Evolutionary conservation across 2,329 filamentous ascomycete species (phyloP), one percentile per base, ranked within the genome.

Genomic region (Alternaria triticimaculans): DNA sequence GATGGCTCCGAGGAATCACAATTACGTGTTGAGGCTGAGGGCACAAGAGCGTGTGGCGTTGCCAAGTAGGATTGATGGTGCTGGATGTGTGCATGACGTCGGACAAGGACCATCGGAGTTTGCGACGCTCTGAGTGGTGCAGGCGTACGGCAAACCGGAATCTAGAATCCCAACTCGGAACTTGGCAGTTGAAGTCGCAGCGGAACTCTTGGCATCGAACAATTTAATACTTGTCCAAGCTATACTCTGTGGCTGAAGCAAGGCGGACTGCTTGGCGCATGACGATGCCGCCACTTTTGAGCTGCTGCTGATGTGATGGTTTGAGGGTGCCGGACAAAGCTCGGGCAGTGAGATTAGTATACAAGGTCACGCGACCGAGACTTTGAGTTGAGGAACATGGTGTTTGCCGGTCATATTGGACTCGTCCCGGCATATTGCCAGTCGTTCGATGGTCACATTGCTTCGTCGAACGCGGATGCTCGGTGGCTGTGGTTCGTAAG

Each of bases 61-160:
- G 60, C 59, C 64, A 57, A 63, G 64, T 55, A 50, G 14, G 37
- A 15, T 20, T 60, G 53, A 54, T 50, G 65, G 55, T 56, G 37
- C 46, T 65, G 54, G n/a, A 55, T 37, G 33, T 33, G 55, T 6
- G 49, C 55, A 68, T 73, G 71, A 73, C 71, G 71, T 70, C 51
- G 11, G 14, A 30, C 58, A 57, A 60, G 46, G 23, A 37, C 7
- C 43, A 23, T 20, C 41, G 45, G 56, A 28, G n/a, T 23, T 54
- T 60, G 28, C 21, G 25, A 43, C 41, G 25, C 28, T 59, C 48
- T 56, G 41, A 62, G 37, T 63, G 26, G 28, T 50, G 25, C 43
- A 26, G 25, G 26, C 23, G 26, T 20, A 53, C 28, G 45, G 43
- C 53, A 51, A 45, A 9, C 57, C 43, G 6, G 23, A 53, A 49